These are phyloP conservation scores for Rhododendron griersonianum DNA, from an alignment of 148 eudicot species.

Conservation along the genomic window DNA sequence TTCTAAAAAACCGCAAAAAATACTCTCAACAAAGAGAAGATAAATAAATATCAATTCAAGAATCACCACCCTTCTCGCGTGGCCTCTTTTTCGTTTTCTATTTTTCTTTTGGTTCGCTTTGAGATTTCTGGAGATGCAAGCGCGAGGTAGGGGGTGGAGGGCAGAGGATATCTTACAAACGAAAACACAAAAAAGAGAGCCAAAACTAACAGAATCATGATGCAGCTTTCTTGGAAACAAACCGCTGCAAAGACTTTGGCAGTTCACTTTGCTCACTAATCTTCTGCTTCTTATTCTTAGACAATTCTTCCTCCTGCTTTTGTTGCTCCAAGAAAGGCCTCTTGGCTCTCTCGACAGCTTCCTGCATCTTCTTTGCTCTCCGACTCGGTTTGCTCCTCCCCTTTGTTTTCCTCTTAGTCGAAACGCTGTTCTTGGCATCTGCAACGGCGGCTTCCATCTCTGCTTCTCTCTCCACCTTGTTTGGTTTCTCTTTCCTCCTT, in stretches of 20 bases:
- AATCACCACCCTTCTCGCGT: neutral
- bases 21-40: neutral
- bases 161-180: neutral
- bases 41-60: neutral
- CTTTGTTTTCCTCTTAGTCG: constrained; percentile 70
- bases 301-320: constrained; percentile 29
- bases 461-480: constrained; percentile 55
- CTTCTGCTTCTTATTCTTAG: constrained; percentile 50
- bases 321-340: constrained; percentile 55
- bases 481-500: constrained; percentile 50
- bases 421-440: constrained; percentile 33
- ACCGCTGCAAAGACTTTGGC: constrained; percentile 70
- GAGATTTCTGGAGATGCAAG: neutral
- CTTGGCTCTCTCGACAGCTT: constrained; percentile 47
- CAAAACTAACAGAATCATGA: constrained; percentile 4
- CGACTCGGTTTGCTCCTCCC: constrained; percentile 72
- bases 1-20: neutral
- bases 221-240: constrained; percentile 42
- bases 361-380: constrained; percentile 49
- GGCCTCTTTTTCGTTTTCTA: neutral
- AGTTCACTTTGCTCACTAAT: constrained; percentile 27
- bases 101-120: neutral
- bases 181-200: neutral
- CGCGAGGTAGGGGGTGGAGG: neutral
- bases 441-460: constrained; percentile 65